Evolutionary conservation across 768 basidiomycete genomes (phyloP).

Genomic region (Leccinellum rugosiceps): DNA sequence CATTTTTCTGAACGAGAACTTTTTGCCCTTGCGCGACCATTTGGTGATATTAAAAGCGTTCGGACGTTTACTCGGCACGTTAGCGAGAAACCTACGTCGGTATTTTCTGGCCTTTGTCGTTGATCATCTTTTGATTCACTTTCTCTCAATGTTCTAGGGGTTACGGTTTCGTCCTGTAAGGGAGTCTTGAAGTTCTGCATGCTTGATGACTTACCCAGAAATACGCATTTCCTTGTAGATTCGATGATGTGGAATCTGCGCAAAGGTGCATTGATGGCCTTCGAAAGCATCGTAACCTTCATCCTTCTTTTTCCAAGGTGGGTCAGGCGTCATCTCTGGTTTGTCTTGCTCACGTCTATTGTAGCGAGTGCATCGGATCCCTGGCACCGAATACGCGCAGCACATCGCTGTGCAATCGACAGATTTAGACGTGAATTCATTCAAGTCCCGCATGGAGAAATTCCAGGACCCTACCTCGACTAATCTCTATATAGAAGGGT

Average conservation of each 20-base stretch:
- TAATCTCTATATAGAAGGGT: slow-evolving; percentile 82
- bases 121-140: background rate
- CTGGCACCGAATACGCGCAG: slow-evolving; percentile 64
- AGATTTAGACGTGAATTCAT: slow-evolving; percentile 40
- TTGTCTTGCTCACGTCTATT: background rate
- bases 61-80: slow-evolving; percentile 83
- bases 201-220: background rate
- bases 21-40: slow-evolving; percentile 67
- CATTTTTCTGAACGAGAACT: slow-evolving; percentile 81
- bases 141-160: slow-evolving; percentile 43
- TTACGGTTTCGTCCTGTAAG: slow-evolving; percentile 78
- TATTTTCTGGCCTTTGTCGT: slow-evolving; percentile 13
- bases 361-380: slow-evolving; percentile 77
- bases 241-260: slow-evolving; percentile 62
- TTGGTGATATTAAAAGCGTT: slow-evolving; percentile 72
- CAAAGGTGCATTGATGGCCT: slow-evolving; percentile 72
- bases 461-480: slow-evolving; percentile 64
- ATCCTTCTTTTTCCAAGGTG: slow-evolving; percentile 87
- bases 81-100: slow-evolving; percentile 59
- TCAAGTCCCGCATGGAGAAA: slow-evolving; percentile 80
- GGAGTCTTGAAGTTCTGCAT: slow-evolving; percentile 11
- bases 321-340: slow-evolving; percentile 3
- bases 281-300: slow-evolving; percentile 69
- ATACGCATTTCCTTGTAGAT: slow-evolving; percentile 41
- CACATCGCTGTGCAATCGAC: slow-evolving; percentile 19